Percentiles rank a stretch among this genome's conserved stretches.
Evolutionary conservation across 2,329 filamentous ascomycete species (phyloP).

Genomic region (Fusarium verticillioides): DNA sequence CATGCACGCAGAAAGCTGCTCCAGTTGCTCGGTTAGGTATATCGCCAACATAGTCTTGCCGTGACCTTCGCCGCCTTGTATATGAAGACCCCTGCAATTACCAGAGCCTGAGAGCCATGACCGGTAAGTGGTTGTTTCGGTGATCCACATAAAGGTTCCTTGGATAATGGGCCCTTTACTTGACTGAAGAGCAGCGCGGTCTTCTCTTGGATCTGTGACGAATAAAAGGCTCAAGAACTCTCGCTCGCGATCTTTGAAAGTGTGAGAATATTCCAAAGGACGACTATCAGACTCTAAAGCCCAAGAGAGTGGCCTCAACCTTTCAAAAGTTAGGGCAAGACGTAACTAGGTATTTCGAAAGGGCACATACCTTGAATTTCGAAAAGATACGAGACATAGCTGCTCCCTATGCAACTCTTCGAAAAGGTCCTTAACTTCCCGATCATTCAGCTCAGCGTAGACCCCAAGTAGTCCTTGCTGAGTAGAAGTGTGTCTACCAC

Average conservation of each 20-base stretch:
- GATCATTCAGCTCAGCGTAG: neutral
- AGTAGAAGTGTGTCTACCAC: neutral
- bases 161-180: neutral
- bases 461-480: neutral
- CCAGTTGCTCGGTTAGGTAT: slow-evolving; percentile 9
- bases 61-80: neutral
- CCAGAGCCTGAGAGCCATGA: neutral
- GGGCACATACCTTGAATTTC: neutral
- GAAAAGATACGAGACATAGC: neutral
- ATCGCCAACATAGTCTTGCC: slow-evolving; percentile 21
- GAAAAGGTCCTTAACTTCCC: neutral
- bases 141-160: slow-evolving; percentile 10
- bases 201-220: slow-evolving; percentile 3
- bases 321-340: neutral
- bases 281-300: too few relatives aligned
- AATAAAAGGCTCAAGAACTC: neutral
- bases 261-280: neutral
- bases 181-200: neutral
- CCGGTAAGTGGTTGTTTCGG: neutral
- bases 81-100: neutral
- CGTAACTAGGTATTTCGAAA: fast-evolving
- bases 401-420: neutral
- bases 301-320: neutral
- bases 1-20: neutral
- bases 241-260: neutral